Evolutionary conservation across 345 rosid species (phyloP).

Genomic region (Lepidium didymum): DNA sequence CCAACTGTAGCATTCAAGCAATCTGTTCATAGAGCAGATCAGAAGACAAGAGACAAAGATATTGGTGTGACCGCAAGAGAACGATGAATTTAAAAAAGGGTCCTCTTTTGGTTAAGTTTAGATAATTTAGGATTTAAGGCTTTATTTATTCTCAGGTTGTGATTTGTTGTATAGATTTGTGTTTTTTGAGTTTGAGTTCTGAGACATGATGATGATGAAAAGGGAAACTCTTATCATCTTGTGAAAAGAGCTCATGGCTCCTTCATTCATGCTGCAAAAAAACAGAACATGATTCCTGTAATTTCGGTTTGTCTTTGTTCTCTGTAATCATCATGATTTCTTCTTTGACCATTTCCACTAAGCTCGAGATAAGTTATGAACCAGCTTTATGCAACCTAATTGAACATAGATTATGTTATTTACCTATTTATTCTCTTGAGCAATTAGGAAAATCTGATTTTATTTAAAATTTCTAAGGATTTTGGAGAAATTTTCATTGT

Average conservation of each 20-base stretch:
- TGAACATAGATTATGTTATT: neutral
- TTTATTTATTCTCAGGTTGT: neutral
- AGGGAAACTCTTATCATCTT: neutral
- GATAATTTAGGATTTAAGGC: conserved; percentile 4
- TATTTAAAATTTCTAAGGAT: too few species aligned
- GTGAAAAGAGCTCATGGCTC: neutral
- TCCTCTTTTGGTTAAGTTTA: neutral
- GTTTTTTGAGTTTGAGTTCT: conserved; percentile 14
- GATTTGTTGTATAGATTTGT: conserved; percentile 30
- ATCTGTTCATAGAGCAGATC: conserved; percentile 37
- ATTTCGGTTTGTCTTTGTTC: conserved; percentile 12
- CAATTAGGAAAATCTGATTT: too few species aligned
- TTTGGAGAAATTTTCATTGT: neutral
- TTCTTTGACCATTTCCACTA: conserved; percentile 12
- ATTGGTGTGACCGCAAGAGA: conserved; percentile 27
- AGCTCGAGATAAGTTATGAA: neutral
- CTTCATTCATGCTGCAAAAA: conserved; percentile 8
- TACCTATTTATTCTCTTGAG: too few species aligned
- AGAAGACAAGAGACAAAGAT: conserved; percentile 24
- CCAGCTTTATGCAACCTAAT: neutral
- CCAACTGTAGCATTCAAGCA: conserved; percentile 98
- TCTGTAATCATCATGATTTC: neutral
- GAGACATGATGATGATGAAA: conserved; percentile 13
- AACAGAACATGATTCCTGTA: conserved; percentile 14
- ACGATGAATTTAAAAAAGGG: conserved; percentile 1